These are phyloP conservation scores for Crataegus laevigata DNA, from an alignment of 306 rosid genomes.

Conservation along the genomic window DNA sequence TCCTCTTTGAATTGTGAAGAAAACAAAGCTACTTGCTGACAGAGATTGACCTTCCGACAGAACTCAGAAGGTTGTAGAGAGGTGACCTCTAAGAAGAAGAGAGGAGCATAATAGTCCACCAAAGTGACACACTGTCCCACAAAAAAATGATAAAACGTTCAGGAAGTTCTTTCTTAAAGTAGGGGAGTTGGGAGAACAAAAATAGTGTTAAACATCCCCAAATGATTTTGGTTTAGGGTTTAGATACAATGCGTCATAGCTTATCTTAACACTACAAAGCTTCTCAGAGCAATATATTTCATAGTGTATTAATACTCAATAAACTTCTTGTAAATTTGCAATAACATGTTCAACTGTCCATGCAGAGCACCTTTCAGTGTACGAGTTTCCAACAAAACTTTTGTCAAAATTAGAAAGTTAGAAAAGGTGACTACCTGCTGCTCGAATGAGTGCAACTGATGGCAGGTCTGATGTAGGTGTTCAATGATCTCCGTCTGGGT, in stretches of 20 bases:
- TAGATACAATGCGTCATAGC: not conserved
- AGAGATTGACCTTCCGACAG: slow-evolving; percentile 64
- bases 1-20: slow-evolving; percentile 49
- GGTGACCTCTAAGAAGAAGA: slow-evolving; percentile 59
- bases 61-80: slow-evolving; percentile 48
- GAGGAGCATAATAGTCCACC: slow-evolving; percentile 81
- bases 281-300: not conserved
- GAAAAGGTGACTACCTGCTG: slow-evolving; percentile 35
- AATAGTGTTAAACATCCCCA: not conserved
- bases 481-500: slow-evolving; percentile 62
- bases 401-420: not conserved
- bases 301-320: not conserved
- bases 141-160: slow-evolving; percentile 1
- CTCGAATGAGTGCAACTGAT: slow-evolving; percentile 30
- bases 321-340: not conserved
- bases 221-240: not conserved
- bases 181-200: not conserved
- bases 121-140: slow-evolving; percentile 50
- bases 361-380: not conserved
- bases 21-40: slow-evolving; percentile 37
- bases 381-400: not conserved
- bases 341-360: not conserved
- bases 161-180: not conserved
- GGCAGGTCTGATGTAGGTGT: slow-evolving; percentile 43
- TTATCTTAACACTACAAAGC: not conserved